Evolutionary conservation across 2,329 filamentous ascomycete species (phyloP), one percentile per base, ranked within the genome.

Genomic region (Coniochaeta sp.): DNA sequence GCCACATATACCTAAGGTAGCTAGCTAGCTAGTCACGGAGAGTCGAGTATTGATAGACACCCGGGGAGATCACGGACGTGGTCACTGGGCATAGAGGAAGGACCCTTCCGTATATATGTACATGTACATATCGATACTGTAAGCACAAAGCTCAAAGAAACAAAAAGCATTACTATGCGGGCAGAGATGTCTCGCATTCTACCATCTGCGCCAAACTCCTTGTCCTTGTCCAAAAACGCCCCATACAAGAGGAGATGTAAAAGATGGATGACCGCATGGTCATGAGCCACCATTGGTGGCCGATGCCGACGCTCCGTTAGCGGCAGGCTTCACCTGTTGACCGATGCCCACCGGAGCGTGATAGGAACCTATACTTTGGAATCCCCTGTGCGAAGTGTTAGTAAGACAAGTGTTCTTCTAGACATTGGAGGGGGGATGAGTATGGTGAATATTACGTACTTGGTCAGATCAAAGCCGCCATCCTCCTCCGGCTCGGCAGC

Each of bases 291-390:
- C 54, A 38, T 55, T 55, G 54, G 54, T 55, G 30, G 30, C 24
- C n/a, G 54, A 14, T 8, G 30, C 24, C n/a, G 54, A 14, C n/a
- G 30, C 54, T 16, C 72, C 71, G 57, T 75, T 73, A 60, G 77
- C 68, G 6, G 77, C 74, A 30, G 71, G 75, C 22, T 74, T 73
- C 59, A 81, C 74, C 32, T 78, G 71, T 44, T 79, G 69, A 3
- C 79, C 79, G 50, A 75, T 73, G n/a, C 77, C 74, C 10, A 81
- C 77, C 1, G 79, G 80, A 42, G 83, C 81, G 64, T 88, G 85
- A 62, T 84, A 88, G 1, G 83, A 80, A 32, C 83, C 82, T 58
- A 88, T 88, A 63, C 81, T 87, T 69, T 87, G 85, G 65, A 88
- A 88, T 0, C 85, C 85, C 74, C 83, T 85, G 60, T 47, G n/a